Percentiles rank a stretch among this genome's conserved stretches.
Conservation (phyloP, 2,329 filamentous ascomycete species). For the Aspergillus brunneoviolaceus region DNA sequence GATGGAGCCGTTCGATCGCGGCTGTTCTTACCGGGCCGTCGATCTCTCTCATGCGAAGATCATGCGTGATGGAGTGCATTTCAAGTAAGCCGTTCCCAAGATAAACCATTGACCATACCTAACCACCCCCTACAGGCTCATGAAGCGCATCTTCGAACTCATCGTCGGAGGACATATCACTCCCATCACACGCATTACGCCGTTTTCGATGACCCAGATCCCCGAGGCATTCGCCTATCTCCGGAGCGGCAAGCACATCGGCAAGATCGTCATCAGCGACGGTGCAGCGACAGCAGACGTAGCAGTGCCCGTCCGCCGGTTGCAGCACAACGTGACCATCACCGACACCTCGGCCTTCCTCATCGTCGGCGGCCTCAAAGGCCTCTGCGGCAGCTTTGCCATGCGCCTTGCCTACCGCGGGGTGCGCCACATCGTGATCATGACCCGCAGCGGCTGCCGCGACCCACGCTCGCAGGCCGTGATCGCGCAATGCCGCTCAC, state of each 20-base stretch:
- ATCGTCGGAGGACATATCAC: neutral
- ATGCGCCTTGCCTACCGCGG: slow-evolving; percentile 10
- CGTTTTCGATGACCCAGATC: slow-evolving; percentile 5
- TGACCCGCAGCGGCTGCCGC: slow-evolving; percentile 12
- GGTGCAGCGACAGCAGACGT: neutral
- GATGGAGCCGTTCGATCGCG: slow-evolving; percentile 18
- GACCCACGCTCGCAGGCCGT: slow-evolving; percentile 7
- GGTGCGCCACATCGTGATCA: slow-evolving; percentile 5
- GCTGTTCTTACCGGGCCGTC: slow-evolving; percentile 16
- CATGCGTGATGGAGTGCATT: neutral
- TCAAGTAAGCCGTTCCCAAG: neutral
- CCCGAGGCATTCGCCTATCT: slow-evolving; percentile 31
- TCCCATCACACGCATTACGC: slow-evolving; percentile 6
- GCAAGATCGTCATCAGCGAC: slow-evolving; percentile 40
- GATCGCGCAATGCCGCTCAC: neutral
- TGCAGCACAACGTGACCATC: neutral
- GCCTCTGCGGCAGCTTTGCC: slow-evolving; percentile 14
- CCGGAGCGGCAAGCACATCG: slow-evolving; percentile 36
- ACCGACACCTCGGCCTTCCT: slow-evolving; percentile 4
- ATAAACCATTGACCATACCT: neutral
- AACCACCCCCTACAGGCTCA: neutral
- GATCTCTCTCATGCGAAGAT: slow-evolving; percentile 14
- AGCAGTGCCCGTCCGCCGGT: neutral
- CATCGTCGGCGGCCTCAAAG: slow-evolving; percentile 14
- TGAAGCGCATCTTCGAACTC: slow-evolving; percentile 6